phyloP scores from a whole-genome alignment of 768 basidiomycete species.

The Tricholoma sp. region DNA sequence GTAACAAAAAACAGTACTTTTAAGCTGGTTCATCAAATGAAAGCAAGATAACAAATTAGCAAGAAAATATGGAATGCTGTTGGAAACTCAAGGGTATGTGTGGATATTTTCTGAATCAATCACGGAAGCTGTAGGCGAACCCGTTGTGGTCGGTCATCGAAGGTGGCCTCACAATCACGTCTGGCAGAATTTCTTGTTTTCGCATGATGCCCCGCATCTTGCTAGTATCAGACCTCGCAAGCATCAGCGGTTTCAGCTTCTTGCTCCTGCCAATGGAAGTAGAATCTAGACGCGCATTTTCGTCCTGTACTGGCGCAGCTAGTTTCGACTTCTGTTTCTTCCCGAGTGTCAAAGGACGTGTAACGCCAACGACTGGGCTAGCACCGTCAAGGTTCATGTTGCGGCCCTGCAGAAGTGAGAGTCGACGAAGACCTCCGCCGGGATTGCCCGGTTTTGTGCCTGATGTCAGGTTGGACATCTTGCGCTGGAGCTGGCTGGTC shows the following conservation, averaged over 20 bases:
- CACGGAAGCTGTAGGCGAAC: slow-evolving; percentile 40
- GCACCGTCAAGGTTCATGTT: slow-evolving; percentile 32
- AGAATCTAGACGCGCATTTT: slow-evolving; percentile 34
- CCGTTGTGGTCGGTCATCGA: slow-evolving; percentile 43
- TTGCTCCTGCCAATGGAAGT: slow-evolving; percentile 31
- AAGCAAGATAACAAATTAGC: slow-evolving; percentile 15
- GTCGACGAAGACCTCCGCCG: slow-evolving; percentile 49
- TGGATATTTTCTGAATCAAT: slow-evolving; percentile 25
- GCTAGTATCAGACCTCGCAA: slow-evolving; percentile 58
- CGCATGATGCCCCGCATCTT: slow-evolving; percentile 55
- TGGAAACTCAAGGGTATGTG: slow-evolving; percentile 12
- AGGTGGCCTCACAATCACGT: slow-evolving; percentile 58
- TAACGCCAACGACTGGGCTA: slow-evolving; percentile 20
- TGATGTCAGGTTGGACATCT: slow-evolving; percentile 26
- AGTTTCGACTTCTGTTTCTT: slow-evolving; percentile 46
- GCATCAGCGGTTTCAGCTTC: slow-evolving; percentile 54
- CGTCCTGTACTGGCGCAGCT: slow-evolving; percentile 26
- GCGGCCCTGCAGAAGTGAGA: slow-evolving; percentile 60
- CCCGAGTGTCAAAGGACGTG: slow-evolving; percentile 51
- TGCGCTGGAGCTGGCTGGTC: slow-evolving; percentile 42
- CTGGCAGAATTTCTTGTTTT: slow-evolving; percentile 51
- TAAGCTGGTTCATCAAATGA: slow-evolving; percentile 9
- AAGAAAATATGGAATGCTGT: slow-evolving; percentile 10
- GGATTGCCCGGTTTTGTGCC: slow-evolving; percentile 34
- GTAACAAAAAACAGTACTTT: slow-evolving; percentile 3